A percentile compares a stretch with the other conserved stretches of the same genome.
These are phyloP conservation scores for Phoenix dactylifera DNA, from an alignment of 176 grass and related monocot genomes.

Conservation along the genomic window DNA sequence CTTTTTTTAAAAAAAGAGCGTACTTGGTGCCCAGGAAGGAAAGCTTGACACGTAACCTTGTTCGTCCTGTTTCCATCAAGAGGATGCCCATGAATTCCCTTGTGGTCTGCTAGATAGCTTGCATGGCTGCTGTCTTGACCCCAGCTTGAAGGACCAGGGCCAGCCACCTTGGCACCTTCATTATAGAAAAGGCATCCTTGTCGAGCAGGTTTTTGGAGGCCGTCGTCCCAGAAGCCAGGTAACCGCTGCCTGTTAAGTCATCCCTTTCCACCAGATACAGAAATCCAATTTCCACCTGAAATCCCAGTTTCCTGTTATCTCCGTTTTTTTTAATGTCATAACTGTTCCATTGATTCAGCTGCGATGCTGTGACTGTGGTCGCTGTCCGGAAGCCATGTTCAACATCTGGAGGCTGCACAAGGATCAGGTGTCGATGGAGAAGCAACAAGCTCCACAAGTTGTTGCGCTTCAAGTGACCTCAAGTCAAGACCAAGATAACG, in stretches of 20 bases:
- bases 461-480: slow-evolving; percentile 40
- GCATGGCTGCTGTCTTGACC: slow-evolving; percentile 45
- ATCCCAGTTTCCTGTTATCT: no score
- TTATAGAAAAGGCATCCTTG: slow-evolving; percentile 66
- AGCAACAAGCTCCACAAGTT: slow-evolving; percentile 60
- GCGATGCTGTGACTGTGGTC: slow-evolving; percentile 56
- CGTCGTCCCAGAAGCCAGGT: slow-evolving; percentile 63
- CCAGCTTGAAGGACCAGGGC: slow-evolving; percentile 17
- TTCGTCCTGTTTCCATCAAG: slow-evolving; percentile 40
- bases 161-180: neutral
- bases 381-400: slow-evolving; percentile 25
- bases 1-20: no score
- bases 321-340: no score
- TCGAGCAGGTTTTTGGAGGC: slow-evolving; percentile 75
- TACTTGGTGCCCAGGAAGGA: no score
- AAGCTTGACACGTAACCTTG: no score
- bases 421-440: slow-evolving; percentile 55
- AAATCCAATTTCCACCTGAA: no score
- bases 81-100: slow-evolving; percentile 42
- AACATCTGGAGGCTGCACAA: slow-evolving; percentile 41
- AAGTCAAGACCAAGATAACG: slow-evolving; percentile 31
- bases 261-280: no score
- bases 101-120: slow-evolving; percentile 63
- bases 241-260: slow-evolving; percentile 10
- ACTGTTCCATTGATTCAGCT: slow-evolving; percentile 39